Conservation (phyloP, 192 early-diverging fungal genomes). For the Podila epicladia region DNA sequence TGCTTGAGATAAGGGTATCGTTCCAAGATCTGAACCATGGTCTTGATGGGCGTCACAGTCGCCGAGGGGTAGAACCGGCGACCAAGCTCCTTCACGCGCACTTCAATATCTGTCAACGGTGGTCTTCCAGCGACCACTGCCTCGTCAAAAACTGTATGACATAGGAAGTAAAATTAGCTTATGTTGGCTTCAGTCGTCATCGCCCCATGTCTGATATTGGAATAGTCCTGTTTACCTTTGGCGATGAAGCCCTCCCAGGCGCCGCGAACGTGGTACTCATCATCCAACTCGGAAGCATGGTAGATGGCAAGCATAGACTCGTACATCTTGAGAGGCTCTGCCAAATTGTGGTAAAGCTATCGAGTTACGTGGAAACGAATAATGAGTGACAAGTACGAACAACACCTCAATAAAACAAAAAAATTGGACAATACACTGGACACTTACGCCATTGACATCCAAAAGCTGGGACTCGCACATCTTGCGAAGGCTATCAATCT, state of each 20-base stretch:
- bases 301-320: conserved; percentile 48
- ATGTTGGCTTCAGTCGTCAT: neutral
- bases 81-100: conserved; percentile 40
- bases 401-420: neutral
- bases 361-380: too few species aligned
- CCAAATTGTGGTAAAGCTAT: conserved; percentile 36
- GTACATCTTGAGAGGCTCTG: conserved; percentile 46
- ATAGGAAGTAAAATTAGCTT: neutral
- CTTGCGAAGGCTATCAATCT: conserved; percentile 19
- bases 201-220: neutral
- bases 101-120: conserved; percentile 42
- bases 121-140: conserved; percentile 25
- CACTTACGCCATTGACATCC: conserved; percentile 27
- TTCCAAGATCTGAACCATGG: conserved; percentile 43
- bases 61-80: conserved; percentile 45
- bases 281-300: conserved; percentile 42
- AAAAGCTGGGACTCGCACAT: conserved; percentile 29
- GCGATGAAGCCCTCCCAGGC: conserved; percentile 49
- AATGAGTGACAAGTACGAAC: neutral
- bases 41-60: conserved; percentile 34
- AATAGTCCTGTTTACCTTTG: conserved; percentile 6
- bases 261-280: conserved; percentile 43
- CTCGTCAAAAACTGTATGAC: conserved; percentile 15
- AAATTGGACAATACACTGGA: too few species aligned
- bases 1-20: conserved; percentile 43